phyloP scores from a whole-genome alignment of 2,329 filamentous ascomycete genomes.

The Ophiostoma ulmi region DNA sequence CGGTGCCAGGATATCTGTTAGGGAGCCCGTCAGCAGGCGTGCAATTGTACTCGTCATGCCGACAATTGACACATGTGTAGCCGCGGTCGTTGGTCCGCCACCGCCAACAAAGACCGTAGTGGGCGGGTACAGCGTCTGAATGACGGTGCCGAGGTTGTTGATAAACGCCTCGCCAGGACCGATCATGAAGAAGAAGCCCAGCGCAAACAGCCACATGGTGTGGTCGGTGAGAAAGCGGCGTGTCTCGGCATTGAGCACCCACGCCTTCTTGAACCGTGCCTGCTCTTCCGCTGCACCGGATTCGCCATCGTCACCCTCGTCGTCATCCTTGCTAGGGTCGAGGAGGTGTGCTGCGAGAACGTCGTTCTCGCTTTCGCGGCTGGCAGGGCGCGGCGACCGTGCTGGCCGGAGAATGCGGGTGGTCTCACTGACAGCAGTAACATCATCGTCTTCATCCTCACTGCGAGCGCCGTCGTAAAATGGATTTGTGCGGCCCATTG shows the following conservation, averaged over 20 bases:
- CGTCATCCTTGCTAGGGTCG: constrained; percentile 26
- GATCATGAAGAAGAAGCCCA: constrained; percentile 86
- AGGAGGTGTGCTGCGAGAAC: constrained; percentile 21
- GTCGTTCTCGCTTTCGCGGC: constrained; percentile 22
- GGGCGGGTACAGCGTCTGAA: constrained; percentile 72
- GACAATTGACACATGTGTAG: constrained; percentile 90
- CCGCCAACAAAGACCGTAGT: constrained; percentile 2
- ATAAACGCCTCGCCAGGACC: constrained; percentile 97
- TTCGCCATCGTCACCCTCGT: constrained; percentile 20
- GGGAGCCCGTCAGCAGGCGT: constrained; percentile 78
- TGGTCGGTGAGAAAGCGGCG: constrained; percentile 75
- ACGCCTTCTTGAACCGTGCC: constrained; percentile 65
- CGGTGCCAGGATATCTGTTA: constrained; percentile 81
- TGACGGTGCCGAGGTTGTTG: constrained; percentile 93
- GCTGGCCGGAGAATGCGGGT: constrained; percentile 15
- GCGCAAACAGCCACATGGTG: constrained; percentile 93
- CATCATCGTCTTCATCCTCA: constrained; percentile 23
- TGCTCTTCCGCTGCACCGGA: constrained; percentile 40
- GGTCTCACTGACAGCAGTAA: constrained; percentile 16
- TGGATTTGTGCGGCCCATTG: constrained; percentile 23
- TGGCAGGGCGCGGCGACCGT: neutral
- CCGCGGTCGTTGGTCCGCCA: constrained; percentile 52
- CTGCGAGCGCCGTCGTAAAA: constrained; percentile 19
- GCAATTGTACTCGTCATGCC: constrained; percentile 86
- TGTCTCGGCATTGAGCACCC: constrained; percentile 88